phyloP scores from a whole-genome alignment of 345 rosid species.

The Clausena lansium region DNA sequence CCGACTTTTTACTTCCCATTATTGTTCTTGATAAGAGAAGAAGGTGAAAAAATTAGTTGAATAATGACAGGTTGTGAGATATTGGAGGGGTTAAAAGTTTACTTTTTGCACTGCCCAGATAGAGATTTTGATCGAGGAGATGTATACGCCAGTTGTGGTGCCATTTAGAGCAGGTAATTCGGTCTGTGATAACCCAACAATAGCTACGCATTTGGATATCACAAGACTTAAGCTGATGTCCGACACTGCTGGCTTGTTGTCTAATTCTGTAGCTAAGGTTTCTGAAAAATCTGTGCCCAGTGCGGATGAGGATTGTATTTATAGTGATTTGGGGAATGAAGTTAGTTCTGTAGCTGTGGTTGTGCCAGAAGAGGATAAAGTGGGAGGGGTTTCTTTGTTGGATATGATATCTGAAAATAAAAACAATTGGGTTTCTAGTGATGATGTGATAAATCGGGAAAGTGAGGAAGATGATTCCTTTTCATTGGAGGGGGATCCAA shows the following conservation, averaged over 20 bases:
- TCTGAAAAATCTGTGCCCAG: slow-evolving; percentile 18
- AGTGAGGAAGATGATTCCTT: slow-evolving; percentile 60
- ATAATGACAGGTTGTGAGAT: slow-evolving; percentile 47
- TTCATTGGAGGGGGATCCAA: slow-evolving; percentile 56
- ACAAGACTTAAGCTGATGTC: slow-evolving; percentile 41
- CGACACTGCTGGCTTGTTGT: slow-evolving; percentile 30
- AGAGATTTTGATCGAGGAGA: slow-evolving; percentile 68
- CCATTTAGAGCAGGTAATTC: slow-evolving; percentile 57
- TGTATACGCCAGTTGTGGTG: slow-evolving; percentile 45
- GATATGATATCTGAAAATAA: slow-evolving; percentile 42
- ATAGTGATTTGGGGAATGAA: slow-evolving; percentile 38
- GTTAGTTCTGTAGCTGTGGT: slow-evolving; percentile 24
- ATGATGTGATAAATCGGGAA: slow-evolving; percentile 34
- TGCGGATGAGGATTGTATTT: slow-evolving; percentile 35
- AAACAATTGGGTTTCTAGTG: slow-evolving; percentile 34
- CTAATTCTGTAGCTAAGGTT: slow-evolving; percentile 44
- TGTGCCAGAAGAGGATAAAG: slow-evolving; percentile 26
- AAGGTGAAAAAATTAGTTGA: slow-evolving; percentile 41
- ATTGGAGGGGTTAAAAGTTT: slow-evolving; percentile 36
- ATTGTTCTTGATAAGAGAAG: slow-evolving; percentile 33
- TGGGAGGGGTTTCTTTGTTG: slow-evolving; percentile 26
- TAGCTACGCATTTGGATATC: slow-evolving; percentile 35
- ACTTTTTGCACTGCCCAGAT: slow-evolving; percentile 39
- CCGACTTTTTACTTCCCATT: slow-evolving; percentile 27
- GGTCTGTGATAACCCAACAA: slow-evolving; percentile 39